phyloP scores from a whole-genome alignment of 805 yeast genomes.

The Ascoidea asiatica region DNA sequence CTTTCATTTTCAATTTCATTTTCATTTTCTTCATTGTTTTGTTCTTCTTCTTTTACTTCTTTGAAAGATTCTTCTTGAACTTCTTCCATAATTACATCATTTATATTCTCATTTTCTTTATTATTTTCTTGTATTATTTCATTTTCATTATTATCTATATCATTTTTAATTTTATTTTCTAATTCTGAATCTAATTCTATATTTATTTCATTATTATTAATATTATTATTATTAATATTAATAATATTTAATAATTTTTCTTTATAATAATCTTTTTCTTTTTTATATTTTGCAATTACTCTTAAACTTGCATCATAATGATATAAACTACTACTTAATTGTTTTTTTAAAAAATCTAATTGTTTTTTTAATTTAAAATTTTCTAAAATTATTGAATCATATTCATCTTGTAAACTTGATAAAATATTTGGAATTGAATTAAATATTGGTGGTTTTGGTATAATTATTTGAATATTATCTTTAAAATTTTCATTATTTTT shows the following conservation, averaged over 20 bases:
- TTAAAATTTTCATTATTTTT: constrained; percentile 8
- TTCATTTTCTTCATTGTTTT: not conserved
- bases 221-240: constrained; percentile 1
- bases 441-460: constrained; percentile 25
- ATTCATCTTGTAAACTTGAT: constrained; percentile 69
- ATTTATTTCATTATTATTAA: too few species aligned
- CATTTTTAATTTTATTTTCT: constrained; percentile 1
- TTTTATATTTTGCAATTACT: constrained; percentile 65
- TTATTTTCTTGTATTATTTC: constrained; percentile 4
- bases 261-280: constrained; percentile 64
- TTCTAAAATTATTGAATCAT: constrained; percentile 81
- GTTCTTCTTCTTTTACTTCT: not conserved
- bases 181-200: not conserved
- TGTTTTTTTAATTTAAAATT: constrained; percentile 65
- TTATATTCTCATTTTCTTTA: constrained; percentile 2
- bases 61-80: not conserved
- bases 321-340: constrained; percentile 64
- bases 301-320: constrained; percentile 84
- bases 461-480: not conserved
- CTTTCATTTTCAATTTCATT: not conserved
- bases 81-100: constrained; percentile 11
- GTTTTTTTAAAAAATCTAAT: constrained; percentile 49
- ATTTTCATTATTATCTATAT: constrained; percentile 1
- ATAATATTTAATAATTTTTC: constrained; percentile 34
- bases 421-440: constrained; percentile 72